Percentiles rank a stretch among this genome's conserved stretches.
Evolutionary conservation across 2,329 filamentous ascomycete genomes (phyloP).

Genomic region (Hypoxylon sp.): DNA sequence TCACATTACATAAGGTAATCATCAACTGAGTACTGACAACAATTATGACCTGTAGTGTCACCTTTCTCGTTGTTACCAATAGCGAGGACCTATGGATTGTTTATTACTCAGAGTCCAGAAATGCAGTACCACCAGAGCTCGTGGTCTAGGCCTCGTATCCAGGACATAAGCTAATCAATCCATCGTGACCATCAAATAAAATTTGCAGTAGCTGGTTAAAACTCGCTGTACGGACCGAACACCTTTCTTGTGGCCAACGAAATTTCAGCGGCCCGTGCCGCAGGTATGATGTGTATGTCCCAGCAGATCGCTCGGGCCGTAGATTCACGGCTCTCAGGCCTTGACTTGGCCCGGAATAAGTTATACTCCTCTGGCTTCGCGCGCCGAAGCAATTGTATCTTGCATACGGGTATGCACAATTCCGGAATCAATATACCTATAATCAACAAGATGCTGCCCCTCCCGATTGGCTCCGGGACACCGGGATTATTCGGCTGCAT

Average conservation of each 20-base stretch:
- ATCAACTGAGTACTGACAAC: neutral
- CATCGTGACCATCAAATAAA: neutral
- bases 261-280: neutral
- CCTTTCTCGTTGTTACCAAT: neutral
- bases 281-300: neutral
- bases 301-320: slow-evolving; percentile 17
- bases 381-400: neutral
- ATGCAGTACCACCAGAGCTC: neutral
- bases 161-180: neutral
- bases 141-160: slow-evolving; percentile 1
- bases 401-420: slow-evolving; percentile 11
- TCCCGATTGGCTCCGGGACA: slow-evolving; percentile 4
- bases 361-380: neutral
- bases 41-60: slow-evolving; percentile 6
- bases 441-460: slow-evolving; percentile 1
- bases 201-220: neutral
- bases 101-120: neutral
- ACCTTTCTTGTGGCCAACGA: slow-evolving; percentile 3
- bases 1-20: slow-evolving; percentile 7
- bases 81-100: slow-evolving; percentile 2
- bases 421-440: neutral
- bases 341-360: neutral
- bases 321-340: neutral
- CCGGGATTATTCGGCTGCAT: neutral
- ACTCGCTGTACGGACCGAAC: slow-evolving; percentile 20